Conservation (phyloP, 495 filamentous ascomycete genomes). For the Annulohypoxylon bovei region DNA sequence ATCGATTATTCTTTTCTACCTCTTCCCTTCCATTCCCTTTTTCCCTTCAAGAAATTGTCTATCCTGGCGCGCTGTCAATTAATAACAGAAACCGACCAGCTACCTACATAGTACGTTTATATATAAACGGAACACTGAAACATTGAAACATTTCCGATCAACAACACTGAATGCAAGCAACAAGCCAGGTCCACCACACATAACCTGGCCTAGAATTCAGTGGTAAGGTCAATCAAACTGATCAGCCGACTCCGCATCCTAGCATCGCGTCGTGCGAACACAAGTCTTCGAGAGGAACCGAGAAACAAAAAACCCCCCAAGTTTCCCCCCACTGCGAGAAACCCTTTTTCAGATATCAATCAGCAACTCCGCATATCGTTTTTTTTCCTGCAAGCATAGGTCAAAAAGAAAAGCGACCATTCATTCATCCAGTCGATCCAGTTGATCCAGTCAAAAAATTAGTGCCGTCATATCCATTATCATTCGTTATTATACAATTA, state of each 20-base stretch:
- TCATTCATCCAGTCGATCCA: conserved; percentile 26
- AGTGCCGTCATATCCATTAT: conserved; percentile 25
- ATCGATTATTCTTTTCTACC: background rate
- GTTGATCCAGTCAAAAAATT: conserved; percentile 30
- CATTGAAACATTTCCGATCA: background rate
- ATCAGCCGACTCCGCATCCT: conserved; percentile 43
- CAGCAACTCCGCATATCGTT: conserved; percentile 26
- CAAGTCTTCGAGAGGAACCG: conserved; percentile 22
- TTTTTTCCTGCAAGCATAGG: background rate
- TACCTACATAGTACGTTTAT: too few relatives aligned
- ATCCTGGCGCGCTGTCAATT: background rate
- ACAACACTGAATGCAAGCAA: conserved; percentile 33
- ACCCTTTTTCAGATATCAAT: conserved; percentile 26
- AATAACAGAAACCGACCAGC: background rate
- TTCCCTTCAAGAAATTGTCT: background rate
- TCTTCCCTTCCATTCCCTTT: background rate
- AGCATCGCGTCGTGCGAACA: conserved; percentile 19
- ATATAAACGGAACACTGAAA: conserved; percentile 13
- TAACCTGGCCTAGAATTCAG: conserved; percentile 36
- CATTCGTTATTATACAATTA: conserved; percentile 33
- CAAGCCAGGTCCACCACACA: conserved; percentile 22
- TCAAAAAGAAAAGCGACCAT: conserved; percentile 4
- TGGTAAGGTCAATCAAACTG: conserved; percentile 27
- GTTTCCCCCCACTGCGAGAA: conserved; percentile 19
- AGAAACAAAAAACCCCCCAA: conserved; percentile 17